Percentiles rank a stretch among this genome's conserved stretches.
Evolutionary conservation across 2,329 filamentous ascomycete species (phyloP).

Genomic region (Cercospora sesami): DNA sequence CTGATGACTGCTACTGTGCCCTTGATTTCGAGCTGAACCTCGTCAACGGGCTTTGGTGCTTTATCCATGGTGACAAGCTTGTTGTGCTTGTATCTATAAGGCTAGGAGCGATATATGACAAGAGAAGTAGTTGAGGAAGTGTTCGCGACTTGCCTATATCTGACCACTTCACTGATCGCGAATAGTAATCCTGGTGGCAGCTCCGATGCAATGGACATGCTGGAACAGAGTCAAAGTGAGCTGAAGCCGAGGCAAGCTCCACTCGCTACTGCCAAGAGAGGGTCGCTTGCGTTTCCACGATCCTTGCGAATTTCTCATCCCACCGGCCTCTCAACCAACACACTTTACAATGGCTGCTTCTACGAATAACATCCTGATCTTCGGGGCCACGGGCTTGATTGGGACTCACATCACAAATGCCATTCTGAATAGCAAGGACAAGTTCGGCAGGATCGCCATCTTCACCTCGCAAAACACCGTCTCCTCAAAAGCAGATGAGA

Average conservation of each 20-base stretch:
- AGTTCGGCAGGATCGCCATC: slow-evolving; percentile 55
- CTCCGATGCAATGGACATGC: not conserved
- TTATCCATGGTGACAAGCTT: slow-evolving; percentile 21
- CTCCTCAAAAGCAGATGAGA: slow-evolving; percentile 51
- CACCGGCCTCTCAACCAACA: not conserved
- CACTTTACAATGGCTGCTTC: slow-evolving; percentile 18
- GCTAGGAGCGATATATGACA: not conserved
- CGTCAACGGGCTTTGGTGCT: slow-evolving; percentile 22
- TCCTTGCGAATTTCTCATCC: slow-evolving; percentile 9
- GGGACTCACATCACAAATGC: slow-evolving; percentile 54
- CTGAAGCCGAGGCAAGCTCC: slow-evolving; percentile 5
- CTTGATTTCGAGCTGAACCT: slow-evolving; percentile 56
- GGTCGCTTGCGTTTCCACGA: not conserved
- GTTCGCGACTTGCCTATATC: slow-evolving; percentile 6
- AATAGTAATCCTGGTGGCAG: not conserved
- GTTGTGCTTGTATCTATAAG: not conserved
- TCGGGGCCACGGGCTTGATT: slow-evolving; percentile 57
- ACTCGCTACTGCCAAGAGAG: not conserved
- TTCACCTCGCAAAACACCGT: slow-evolving; percentile 57
- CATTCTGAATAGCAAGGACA: slow-evolving; percentile 48
- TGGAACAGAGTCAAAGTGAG: not conserved
- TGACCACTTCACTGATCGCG: not conserved
- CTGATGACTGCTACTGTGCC: slow-evolving; percentile 80
- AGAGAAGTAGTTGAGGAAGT: not conserved
- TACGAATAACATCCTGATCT: slow-evolving; percentile 51